phyloP scores from a whole-genome alignment of 345 rosid genomes.

The Microthlaspi erraticum region DNA sequence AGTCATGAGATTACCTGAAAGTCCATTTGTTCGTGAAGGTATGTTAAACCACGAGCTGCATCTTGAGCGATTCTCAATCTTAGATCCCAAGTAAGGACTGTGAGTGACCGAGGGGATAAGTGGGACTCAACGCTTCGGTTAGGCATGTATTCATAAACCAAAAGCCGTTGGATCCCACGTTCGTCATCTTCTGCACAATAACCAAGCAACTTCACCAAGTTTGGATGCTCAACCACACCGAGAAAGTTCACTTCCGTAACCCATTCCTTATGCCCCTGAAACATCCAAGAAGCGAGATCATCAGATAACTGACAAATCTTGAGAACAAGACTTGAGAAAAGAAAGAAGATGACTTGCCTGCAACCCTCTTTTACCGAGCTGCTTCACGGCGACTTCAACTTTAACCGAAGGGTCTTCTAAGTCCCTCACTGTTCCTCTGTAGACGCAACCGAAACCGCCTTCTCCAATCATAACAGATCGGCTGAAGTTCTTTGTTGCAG shows the following conservation, averaged over 20 bases:
- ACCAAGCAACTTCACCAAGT: conserved; percentile 85
- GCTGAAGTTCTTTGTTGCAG: conserved; percentile 87
- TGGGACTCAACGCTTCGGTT: conserved; percentile 77
- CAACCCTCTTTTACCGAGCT: conserved; percentile 75
- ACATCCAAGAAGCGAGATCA: conserved; percentile 21
- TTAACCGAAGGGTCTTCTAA: conserved; percentile 59
- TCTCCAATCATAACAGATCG: conserved; percentile 85
- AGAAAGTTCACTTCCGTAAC: conserved; percentile 92
- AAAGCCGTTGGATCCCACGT: conserved; percentile 86
- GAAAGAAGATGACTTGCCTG: conserved; percentile 58
- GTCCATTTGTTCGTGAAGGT: conserved; percentile 88
- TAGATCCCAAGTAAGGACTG: conserved; percentile 79
- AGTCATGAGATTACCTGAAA: conserved; percentile 66
- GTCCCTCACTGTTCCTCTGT: conserved; percentile 59
- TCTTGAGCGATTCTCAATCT: conserved; percentile 89
- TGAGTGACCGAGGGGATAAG: conserved; percentile 53
- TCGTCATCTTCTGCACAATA: conserved; percentile 96
- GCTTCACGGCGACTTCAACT: conserved; percentile 87
- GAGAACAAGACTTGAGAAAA: not conserved
- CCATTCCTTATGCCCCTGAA: conserved; percentile 94
- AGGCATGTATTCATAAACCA: conserved; percentile 85
- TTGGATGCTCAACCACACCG: conserved; percentile 84
- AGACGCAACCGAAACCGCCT: conserved; percentile 96
- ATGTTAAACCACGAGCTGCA: conserved; percentile 84
- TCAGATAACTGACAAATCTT: not conserved